These are phyloP conservation scores for Gryganskiella cystojenkinii DNA, from an alignment of 192 early-diverging fungal genomes.

Conservation along the genomic window DNA sequence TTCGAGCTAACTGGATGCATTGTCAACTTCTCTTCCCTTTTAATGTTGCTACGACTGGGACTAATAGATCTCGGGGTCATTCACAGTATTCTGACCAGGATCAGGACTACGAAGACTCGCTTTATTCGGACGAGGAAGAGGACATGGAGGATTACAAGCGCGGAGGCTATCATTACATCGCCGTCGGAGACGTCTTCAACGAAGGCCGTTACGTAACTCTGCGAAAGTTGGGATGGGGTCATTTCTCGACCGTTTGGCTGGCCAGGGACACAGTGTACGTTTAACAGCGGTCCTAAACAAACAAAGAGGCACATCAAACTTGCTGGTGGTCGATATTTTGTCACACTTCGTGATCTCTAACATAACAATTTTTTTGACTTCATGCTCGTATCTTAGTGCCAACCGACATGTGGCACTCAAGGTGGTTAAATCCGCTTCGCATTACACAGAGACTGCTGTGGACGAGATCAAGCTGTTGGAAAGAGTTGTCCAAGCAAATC, in stretches of 20 bases:
- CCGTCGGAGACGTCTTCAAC: slow-evolving; percentile 86
- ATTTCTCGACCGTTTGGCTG: slow-evolving; percentile 99
- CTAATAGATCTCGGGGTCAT: slow-evolving; percentile 19
- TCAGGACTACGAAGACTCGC: slow-evolving; percentile 25
- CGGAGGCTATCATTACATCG: slow-evolving; percentile 96
- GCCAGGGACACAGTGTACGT: slow-evolving; percentile 79
- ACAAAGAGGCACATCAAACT: no score
- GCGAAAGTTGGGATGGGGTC: slow-evolving; percentile 98
- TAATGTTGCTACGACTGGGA: no score
- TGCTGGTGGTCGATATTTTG: no score
- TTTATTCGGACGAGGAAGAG: slow-evolving; percentile 80
- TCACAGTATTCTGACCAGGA: slow-evolving; percentile 15
- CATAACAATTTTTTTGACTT: background rate
- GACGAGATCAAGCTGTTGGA: slow-evolving; percentile 97
- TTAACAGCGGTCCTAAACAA: background rate
- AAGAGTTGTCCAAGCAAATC: slow-evolving; percentile 76
- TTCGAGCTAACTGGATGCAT: no score
- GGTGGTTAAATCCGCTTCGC: slow-evolving; percentile 94
- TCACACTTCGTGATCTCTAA: background rate
- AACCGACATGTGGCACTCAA: slow-evolving; percentile 93
- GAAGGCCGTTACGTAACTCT: slow-evolving; percentile 87
- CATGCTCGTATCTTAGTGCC: slow-evolving; percentile 37
- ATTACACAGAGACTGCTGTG: slow-evolving; percentile 95
- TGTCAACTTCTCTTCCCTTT: no score
- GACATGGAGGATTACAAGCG: slow-evolving; percentile 93